Percentiles rank a stretch among this genome's conserved stretches.
phyloP scores from a whole-genome alignment of 2,329 filamentous ascomycete genomes.

The Microascus cirrosus region DNA sequence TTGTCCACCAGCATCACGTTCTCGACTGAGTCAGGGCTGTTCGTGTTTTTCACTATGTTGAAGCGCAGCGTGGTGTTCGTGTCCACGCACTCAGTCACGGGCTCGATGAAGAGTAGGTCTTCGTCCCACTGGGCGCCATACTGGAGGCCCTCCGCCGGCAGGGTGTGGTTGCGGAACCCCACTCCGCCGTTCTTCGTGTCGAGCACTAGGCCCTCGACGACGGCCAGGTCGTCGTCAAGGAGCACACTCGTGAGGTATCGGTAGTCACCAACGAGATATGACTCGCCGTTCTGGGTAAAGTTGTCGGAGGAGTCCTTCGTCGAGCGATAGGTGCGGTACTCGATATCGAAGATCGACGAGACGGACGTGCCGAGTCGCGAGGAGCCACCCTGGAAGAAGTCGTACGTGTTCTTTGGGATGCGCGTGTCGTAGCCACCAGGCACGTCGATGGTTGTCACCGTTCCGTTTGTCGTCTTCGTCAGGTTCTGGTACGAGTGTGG shows the following conservation, averaged over 20 bases:
- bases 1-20: too few relatives aligned
- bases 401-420: not conserved
- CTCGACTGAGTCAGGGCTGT: too few relatives aligned
- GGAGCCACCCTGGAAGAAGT: not conserved
- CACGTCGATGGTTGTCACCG: not conserved
- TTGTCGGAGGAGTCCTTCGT: not conserved
- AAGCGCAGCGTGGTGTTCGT: conserved; percentile 30
- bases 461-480: not conserved
- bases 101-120: conserved; percentile 34
- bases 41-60: conserved; percentile 13
- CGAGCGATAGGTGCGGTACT: conserved; percentile 13
- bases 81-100: conserved; percentile 29
- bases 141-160: conserved; percentile 16
- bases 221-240: conserved; percentile 16
- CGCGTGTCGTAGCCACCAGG: not conserved
- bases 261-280: too few relatives aligned
- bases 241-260: conserved; percentile 9
- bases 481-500: not conserved
- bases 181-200: conserved; percentile 28
- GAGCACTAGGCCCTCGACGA: conserved; percentile 30
- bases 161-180: conserved; percentile 31
- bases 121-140: conserved; percentile 30
- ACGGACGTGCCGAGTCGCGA: conserved; percentile 12
- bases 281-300: not conserved
- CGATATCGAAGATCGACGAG: conserved; percentile 29